Base-by-base conservation (phyloP, 805 yeast species). In the Pichia ethanolica region DNA sequence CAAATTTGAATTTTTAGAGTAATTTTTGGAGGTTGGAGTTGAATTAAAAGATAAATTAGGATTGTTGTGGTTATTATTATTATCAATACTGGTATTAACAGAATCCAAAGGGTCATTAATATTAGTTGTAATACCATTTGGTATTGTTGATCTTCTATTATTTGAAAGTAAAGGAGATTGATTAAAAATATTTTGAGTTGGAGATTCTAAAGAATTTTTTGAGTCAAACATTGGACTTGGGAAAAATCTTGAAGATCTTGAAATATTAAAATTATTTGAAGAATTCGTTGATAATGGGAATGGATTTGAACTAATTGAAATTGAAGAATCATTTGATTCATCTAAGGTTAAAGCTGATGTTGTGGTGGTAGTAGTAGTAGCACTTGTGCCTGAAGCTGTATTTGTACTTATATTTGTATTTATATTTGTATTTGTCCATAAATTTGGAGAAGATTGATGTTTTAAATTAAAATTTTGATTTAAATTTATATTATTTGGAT, bases 151-250 rank as follows among this genome's bases (percentile, higher is more conserved):
- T n/a, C 49, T 38, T 30, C 49, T 35, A 27, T 26, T 28, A 36
- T 34, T 40, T 7, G 42, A 26, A 13, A 30, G 13, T 34, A 36
- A 35, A 10, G 43, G 49, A n/a, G 39, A 39, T 30, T 26, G 35
- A 10, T 14, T 39, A 26, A 42, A 41, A 3, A 46, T 32, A 27
- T 39, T 14, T 41, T 12, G 30, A 34, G 35, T 44, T 32, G 26
- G 36, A 26, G 5, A 30, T 30, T 42, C 45, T 8, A 6, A 6
- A 7, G 40, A 36, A 38, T 13, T 20, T 38, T 38, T 43, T 7
- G 50, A 13, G 12, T 38, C 39, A 30, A 41, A 36, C 5, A 55
- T 45, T 4, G 70, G 70, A 35, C 67, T 63, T 3, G 71, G 71
- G 46, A 67, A 67, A 45, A 67, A 41, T 30, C 44, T 41, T 30